Percentiles rank a stretch among this genome's conserved stretches.
Evolutionary conservation across 768 basidiomycete species (phyloP).

Genomic region (Coprinellus micaceus): DNA sequence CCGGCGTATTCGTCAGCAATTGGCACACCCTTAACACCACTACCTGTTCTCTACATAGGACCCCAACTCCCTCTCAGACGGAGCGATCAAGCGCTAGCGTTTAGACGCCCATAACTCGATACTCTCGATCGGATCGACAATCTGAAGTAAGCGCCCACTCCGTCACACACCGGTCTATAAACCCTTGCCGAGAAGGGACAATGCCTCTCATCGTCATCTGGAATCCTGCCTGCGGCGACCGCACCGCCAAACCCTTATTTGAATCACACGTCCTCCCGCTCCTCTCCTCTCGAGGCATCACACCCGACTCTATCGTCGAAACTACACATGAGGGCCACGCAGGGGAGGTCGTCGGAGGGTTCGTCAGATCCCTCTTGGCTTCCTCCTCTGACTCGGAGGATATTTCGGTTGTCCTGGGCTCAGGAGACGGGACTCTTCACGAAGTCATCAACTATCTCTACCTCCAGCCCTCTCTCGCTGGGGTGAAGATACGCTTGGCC

Average conservation of each 20-base stretch:
- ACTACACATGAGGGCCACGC: slow-evolving; percentile 58
- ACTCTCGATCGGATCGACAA: too few relatives aligned
- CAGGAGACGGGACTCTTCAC: slow-evolving; percentile 92
- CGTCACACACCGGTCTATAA: too few relatives aligned
- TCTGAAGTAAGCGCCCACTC: too few relatives aligned
- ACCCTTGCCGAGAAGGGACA: too few relatives aligned
- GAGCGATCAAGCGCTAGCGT: too few relatives aligned
- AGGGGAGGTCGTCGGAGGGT: slow-evolving; percentile 40
- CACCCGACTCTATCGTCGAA: slow-evolving; percentile 37
- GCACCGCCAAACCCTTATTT: slow-evolving; percentile 54
- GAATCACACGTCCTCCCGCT: slow-evolving; percentile 60
- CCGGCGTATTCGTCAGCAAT: too few relatives aligned
- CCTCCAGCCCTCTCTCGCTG: slow-evolving; percentile 6
- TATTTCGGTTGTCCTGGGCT: slow-evolving; percentile 57
- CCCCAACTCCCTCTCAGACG: too few relatives aligned
- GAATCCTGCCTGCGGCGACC: slow-evolving; percentile 73
- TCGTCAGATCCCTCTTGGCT: slow-evolving; percentile 35
- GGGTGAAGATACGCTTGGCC: slow-evolving; percentile 38
- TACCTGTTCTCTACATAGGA: too few relatives aligned
- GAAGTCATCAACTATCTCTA: slow-evolving; percentile 73
- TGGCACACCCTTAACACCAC: too few relatives aligned
- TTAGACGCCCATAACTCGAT: too few relatives aligned
- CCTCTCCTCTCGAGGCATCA: slow-evolving; percentile 35
- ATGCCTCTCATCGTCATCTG: slow-evolving; percentile 63
- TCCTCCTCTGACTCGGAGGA: slow-evolving; percentile 20